phyloP scores from a whole-genome alignment of 108 stramenopile genomes.

The Schizochytrium sp. region DNA sequence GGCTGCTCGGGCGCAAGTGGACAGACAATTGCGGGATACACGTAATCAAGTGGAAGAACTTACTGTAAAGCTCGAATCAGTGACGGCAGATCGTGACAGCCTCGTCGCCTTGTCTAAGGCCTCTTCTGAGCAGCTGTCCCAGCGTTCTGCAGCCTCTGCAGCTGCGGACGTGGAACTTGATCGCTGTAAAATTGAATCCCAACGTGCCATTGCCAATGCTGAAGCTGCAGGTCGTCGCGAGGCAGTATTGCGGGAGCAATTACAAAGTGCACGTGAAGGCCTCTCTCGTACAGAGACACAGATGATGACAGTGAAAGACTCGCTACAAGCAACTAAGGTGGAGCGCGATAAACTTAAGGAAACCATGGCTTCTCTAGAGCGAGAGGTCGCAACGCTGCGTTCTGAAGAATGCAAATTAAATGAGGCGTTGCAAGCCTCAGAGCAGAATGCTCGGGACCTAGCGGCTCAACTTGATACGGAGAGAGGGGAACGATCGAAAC shows the following conservation, averaged over 20 bases:
- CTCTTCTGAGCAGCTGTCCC: slow-evolving; percentile 1
- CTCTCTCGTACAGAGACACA: neutral
- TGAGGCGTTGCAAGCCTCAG: neutral
- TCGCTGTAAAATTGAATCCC: neutral
- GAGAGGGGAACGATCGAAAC: neutral
- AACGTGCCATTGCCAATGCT: slow-evolving; percentile 20
- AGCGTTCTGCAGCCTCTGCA: slow-evolving; percentile 19
- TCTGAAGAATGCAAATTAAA: slow-evolving; percentile 15
- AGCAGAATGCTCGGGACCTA: slow-evolving; percentile 11
- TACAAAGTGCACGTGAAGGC: neutral
- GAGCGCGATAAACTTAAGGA: slow-evolving; percentile 3
- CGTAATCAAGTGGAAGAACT: neutral
- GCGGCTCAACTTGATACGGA: slow-evolving; percentile 20
- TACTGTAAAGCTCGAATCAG: slow-evolving; percentile 18
- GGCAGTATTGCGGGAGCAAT: neutral
- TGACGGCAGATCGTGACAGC: slow-evolving; percentile 20
- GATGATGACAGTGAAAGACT: neutral
- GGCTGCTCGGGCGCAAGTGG: neutral
- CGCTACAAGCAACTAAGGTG: neutral
- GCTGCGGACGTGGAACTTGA: slow-evolving; percentile 27
- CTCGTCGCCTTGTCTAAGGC: neutral
- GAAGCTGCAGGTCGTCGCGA: neutral
- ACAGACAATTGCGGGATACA: neutral
- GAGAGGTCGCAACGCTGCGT: neutral
- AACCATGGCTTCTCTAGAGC: neutral